phyloP scores from a whole-genome alignment of 2,329 filamentous ascomycete species.

The Fusarium nodosum region DNA sequence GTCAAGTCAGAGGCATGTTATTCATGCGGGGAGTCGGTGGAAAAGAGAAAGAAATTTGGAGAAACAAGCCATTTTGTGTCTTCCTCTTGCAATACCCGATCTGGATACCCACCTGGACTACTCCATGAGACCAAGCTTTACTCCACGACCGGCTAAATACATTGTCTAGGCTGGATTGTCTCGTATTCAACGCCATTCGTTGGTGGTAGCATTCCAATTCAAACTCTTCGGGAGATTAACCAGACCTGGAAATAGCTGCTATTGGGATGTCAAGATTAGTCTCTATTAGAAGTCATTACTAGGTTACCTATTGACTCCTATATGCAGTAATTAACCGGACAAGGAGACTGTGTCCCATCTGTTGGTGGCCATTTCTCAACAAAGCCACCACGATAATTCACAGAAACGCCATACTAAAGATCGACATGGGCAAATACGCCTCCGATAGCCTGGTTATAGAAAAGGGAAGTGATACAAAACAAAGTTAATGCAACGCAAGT shows the following conservation, averaged over 20 bases:
- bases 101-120: not conserved
- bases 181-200: conserved; percentile 7
- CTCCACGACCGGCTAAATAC: conserved; percentile 28
- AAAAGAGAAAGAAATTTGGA: not conserved
- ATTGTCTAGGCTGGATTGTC: not conserved
- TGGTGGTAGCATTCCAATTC: conserved; percentile 18
- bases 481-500: not conserved
- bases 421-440: conserved; percentile 14
- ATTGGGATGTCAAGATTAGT: not conserved
- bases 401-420: conserved; percentile 8
- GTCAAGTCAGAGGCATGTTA: not conserved
- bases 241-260: conserved; percentile 27
- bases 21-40: not conserved
- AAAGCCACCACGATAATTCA: conserved; percentile 17
- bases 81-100: not conserved
- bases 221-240: conserved; percentile 26
- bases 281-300: not conserved
- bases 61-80: not conserved
- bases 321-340: conserved; percentile 5
- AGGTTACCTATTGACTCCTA: not conserved
- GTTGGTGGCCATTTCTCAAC: not conserved
- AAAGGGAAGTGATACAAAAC: conserved; percentile 5
- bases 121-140: not conserved
- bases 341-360: not conserved
- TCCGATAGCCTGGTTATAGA: conserved; percentile 21